Evolutionary conservation across 495 filamentous ascomycete genomes (phyloP).

Genomic region (Annulohypoxylon stygium): DNA sequence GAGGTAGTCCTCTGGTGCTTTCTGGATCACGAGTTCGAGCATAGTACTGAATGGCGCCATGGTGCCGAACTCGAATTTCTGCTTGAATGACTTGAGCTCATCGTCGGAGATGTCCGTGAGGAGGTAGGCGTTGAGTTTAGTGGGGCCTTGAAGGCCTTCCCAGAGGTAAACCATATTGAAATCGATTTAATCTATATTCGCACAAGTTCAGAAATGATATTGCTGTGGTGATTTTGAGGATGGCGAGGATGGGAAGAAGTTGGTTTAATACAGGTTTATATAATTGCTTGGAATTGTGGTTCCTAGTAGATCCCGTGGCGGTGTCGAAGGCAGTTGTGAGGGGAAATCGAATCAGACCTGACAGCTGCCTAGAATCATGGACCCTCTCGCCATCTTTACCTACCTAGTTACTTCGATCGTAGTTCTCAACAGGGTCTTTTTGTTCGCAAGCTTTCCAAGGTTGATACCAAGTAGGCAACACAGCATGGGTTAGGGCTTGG

Average conservation of each 20-base stretch:
- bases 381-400: not conserved
- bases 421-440: not conserved
- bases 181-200: not conserved
- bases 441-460: not conserved
- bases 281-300: conserved; percentile 1
- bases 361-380: not conserved
- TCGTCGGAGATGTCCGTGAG: conserved; percentile 28
- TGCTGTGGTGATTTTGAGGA: not conserved
- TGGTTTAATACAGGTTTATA: not conserved
- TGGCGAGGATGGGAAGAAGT: not conserved
- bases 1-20: conserved; percentile 33
- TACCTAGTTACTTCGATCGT: not conserved
- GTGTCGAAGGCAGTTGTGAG: not conserved
- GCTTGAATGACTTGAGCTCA: conserved; percentile 32
- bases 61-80: conserved; percentile 36
- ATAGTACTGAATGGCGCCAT: conserved; percentile 25
- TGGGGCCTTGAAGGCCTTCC: not conserved
- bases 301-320: conserved; percentile 4
- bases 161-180: conserved; percentile 45
- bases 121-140: conserved; percentile 38
- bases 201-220: not conserved
- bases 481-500: not conserved
- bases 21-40: conserved; percentile 36
- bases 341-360: not conserved
- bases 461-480: not conserved